A percentile compares a stretch with the other conserved stretches of the same genome.
phyloP scores from a whole-genome alignment of 768 basidiomycete genomes.

The Tubosaeta sp. region DNA sequence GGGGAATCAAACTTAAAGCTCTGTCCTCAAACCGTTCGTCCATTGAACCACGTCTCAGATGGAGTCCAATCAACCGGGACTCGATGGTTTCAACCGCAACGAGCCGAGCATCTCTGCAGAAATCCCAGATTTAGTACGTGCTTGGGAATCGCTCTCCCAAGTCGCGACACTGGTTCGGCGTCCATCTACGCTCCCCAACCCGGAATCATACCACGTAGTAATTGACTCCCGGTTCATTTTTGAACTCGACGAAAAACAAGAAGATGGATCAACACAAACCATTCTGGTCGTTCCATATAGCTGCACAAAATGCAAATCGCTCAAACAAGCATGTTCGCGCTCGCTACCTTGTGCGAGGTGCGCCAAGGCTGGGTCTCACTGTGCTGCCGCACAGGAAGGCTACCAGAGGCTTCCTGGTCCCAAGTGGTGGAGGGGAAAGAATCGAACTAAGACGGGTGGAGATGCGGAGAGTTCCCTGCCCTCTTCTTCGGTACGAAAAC shows the following conservation, averaged over 20 bases:
- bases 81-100: not conserved
- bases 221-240: conserved; percentile 25
- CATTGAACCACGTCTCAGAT: conserved; percentile 6
- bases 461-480: not conserved
- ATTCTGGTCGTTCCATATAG: conserved; percentile 20
- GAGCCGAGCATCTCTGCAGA: not conserved
- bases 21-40: not conserved
- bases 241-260: conserved; percentile 18
- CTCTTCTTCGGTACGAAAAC: not conserved
- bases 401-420: conserved; percentile 27
- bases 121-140: conserved; percentile 16
- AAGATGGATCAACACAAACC: conserved; percentile 5
- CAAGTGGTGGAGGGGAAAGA: conserved; percentile 1
- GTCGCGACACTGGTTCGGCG: conserved; percentile 24
- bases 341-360: conserved; percentile 24
- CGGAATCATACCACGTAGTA: conserved; percentile 14
- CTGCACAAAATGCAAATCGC: conserved; percentile 15
- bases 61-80: conserved; percentile 2
- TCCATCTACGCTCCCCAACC: conserved; percentile 17
- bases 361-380: conserved; percentile 1
- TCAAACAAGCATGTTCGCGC: conserved; percentile 23
- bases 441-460: not conserved
- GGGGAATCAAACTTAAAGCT: not conserved
- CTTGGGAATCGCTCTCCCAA: conserved; percentile 15
- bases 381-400: not conserved